Evolutionary conservation across 768 basidiomycete genomes (phyloP), one percentile per base, ranked within the genome.

Genomic region (Tylopilus rubrobrunneus): DNA sequence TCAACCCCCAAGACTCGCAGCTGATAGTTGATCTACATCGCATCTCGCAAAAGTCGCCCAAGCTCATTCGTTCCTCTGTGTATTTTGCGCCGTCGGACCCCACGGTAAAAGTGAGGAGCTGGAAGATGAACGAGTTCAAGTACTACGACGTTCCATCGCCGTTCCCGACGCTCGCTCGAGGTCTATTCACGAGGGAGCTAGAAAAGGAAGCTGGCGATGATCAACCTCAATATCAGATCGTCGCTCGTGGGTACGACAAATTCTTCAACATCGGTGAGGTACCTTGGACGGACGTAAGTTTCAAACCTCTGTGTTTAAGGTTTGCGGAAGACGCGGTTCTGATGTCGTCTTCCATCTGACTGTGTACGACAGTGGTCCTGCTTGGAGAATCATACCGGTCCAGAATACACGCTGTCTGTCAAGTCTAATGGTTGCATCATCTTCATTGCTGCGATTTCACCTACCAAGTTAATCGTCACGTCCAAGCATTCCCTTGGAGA

Each of bases 241-340:
- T 97, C 1, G 87, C 81, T 0, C 76, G 97, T 44, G 97, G 96
- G 0, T 98, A 99, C 67, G 97, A 98, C 76, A 99, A 99, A 74
- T 98, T 99, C 72, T 98, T 98, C 77, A 98, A 97, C 66, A 91
- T 97, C 29, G 91, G 86, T 4, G 97, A 99, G 69, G 92, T 98
- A 5, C 90, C 87, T 3, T 98, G 95, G 93, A 95, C 88, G 1
- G 84, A 85, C 52, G 96, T 96, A 65, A 61, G 89, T 75, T 9
- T 21, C 39, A 9, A 29, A 25, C 19, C 39, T 46, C 31, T 37
- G 23, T 40, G 12, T 9, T 5, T 5, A 19, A 19, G 19, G 19
- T 49, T 49, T 23, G n/a, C n/a, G 40, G n/a, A 28, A 23, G 6
- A 19, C 5, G 10, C 2, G 21, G 7, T 45, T n/a, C 40, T 60